These are phyloP conservation scores for Apodospora peruviana DNA, from an alignment of 495 filamentous ascomycete genomes.

Conservation along the genomic window DNA sequence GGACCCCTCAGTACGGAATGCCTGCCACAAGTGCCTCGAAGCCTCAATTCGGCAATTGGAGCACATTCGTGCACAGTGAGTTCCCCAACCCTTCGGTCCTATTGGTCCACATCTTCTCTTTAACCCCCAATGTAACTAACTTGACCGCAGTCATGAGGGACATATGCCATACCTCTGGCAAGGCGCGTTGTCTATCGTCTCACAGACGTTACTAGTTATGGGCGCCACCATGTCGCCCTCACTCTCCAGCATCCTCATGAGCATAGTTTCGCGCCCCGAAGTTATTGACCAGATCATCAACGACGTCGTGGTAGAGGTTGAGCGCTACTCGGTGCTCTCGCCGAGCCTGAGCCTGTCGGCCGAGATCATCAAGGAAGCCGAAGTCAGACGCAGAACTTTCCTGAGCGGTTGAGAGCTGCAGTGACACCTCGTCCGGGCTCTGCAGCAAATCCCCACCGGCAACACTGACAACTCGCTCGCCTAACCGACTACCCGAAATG, in stretches of 20 bases:
- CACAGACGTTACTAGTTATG: constrained; percentile 75
- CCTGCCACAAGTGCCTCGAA: constrained; percentile 75
- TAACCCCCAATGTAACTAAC: constrained; percentile 34
- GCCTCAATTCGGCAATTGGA: constrained; percentile 75
- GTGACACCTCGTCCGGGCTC: constrained; percentile 1
- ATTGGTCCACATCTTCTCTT: constrained; percentile 4
- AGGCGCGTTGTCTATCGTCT: constrained; percentile 75
- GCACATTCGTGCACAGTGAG: constrained; percentile 69
- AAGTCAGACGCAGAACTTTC: constrained; percentile 56
- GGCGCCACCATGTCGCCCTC: constrained; percentile 77
- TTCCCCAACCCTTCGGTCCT: constrained; percentile 20
- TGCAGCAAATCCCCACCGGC: constrained; percentile 5
- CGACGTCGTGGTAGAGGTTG: constrained; percentile 66
- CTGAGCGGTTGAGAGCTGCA: constrained; percentile 35
- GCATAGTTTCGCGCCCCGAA: constrained; percentile 46
- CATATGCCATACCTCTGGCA: constrained; percentile 87
- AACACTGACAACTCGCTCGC: constrained; percentile 3
- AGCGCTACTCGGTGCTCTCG: constrained; percentile 65
- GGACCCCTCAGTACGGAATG: constrained; percentile 66
- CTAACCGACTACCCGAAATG: constrained; percentile 12
- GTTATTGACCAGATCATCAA: constrained; percentile 69
- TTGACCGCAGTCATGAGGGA: constrained; percentile 61
- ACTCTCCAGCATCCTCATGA: constrained; percentile 60
- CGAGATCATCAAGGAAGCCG: constrained; percentile 75
- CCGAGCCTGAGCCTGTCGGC: constrained; percentile 67